Base-by-base conservation (phyloP, 441 rosid species). In the Erodium texanum region DNA sequence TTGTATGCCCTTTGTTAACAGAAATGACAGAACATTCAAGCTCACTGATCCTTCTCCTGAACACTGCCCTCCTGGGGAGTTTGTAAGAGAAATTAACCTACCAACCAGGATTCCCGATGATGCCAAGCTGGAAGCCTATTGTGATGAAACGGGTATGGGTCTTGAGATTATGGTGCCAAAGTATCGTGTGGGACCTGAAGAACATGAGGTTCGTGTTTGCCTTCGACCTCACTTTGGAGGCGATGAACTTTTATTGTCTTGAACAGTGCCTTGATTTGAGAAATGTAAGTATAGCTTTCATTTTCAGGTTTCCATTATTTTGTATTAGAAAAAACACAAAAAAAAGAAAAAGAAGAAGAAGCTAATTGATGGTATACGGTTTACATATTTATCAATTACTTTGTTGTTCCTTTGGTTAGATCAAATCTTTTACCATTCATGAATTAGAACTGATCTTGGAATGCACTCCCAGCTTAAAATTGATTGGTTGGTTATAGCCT, bases 21-120 rank as follows among this genome's bases (percentile, higher is more conserved):
- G 85, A 74, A 86, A 80, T 27, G 88, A 79, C 15, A 77, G 92
- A 67, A 87, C 88, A 11, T 83, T 87, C 79, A 82, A 82, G 72
- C 73, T 87, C 23, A 80, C 87, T 15, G 89, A 87, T 79, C 87
- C 85, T 50, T 72, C 82, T 10, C 81, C 88, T 0, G 92, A 85
- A 78, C 92, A 87, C 50, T 87, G 88, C 66, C 89, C 88, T 69
- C 89, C 88, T 2, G 89, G 89, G 56, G 92, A 87, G 34, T 87
- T 87, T 62, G 81, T 87, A 54, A 76, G 92, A 82, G 92, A 85
- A 64, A 84, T 87, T 64, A 80, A 83, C 0, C 74, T 87, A 14
- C 81, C 87, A 32, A 84, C 89, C 16, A 74, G 92, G 45, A 87
- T 87, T 61, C 89, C 92, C 0, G 88, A 85, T 75, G 88, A 85